Evolutionary conservation across 805 yeast genomes (phyloP), one percentile per base, ranked within the genome.

Genomic region (Yarrowia phangngaensis): DNA sequence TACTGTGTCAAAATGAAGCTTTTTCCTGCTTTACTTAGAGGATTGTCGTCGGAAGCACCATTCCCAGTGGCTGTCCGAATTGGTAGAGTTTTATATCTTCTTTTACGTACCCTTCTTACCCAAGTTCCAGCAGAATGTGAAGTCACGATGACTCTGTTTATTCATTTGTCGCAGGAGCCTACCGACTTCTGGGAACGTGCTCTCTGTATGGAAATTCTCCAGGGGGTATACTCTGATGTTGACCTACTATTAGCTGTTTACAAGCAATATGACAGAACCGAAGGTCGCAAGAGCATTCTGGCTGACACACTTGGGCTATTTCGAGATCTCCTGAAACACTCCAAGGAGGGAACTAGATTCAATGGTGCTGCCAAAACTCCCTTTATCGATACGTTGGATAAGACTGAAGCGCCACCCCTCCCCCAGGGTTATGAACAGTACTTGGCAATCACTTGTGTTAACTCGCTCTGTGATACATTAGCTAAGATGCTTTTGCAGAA

Each of bases 341-440:
- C 50, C 12, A 38, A 30, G 27, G 26, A 36, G 20, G 24, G 40
- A n/a, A 33, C 49, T 7, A 23, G 33, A 8, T 20, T 46, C 29
- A 30, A 51, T 31, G 51, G 50, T n/a, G 27, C 51, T 29, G n/a
- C 54, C 4, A 76, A 78, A 55, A 70, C 80, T 0, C 67, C 79
- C 11, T 73, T 79, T 51, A 69, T 89, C 22, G 96, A 90, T 50
- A 75, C 81, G 47, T 70, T 92, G 17, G 97, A 90, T 60, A 88
- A 88, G 58, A 56, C 68, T 0, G 94, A 84, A 20, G 80, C 95
- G 0, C 96, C 96, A 0, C 58, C 69, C 1, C 66, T 73, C 2
- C 84, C 92, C 2, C 69, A 69, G 5, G 73, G 82, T 0, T 89
- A 92, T 52, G 63, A 78, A 1, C 67, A 76, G 41, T 76, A 70